Evolutionary conservation across 768 basidiomycete species (phyloP).

Genomic region (Gloeopeniophorella convolvens): DNA sequence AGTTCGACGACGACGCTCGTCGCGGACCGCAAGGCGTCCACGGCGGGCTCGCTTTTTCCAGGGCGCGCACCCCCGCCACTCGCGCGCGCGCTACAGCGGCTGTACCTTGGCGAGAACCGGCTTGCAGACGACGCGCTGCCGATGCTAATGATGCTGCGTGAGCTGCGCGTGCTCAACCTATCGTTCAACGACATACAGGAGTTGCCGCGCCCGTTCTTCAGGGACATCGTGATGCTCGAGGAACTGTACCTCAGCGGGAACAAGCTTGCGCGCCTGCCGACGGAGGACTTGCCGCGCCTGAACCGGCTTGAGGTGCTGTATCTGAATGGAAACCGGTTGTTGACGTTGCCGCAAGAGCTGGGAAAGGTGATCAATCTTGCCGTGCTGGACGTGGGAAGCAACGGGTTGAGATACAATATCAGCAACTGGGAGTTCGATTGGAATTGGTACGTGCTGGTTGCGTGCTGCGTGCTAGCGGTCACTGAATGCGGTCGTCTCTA

Average conservation of each 20-base stretch:
- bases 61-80: slow-evolving; percentile 45
- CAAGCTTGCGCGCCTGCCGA: slow-evolving; percentile 81
- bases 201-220: slow-evolving; percentile 71
- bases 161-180: slow-evolving; percentile 79
- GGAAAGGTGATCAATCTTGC: slow-evolving; percentile 72
- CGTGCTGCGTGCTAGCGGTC: neutral
- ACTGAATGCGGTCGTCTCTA: slow-evolving; percentile 26
- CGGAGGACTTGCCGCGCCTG: slow-evolving; percentile 77
- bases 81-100: slow-evolving; percentile 61
- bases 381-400: slow-evolving; percentile 89
- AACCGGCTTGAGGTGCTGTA: slow-evolving; percentile 67
- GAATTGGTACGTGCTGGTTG: slow-evolving; percentile 80
- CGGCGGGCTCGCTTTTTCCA: slow-evolving; percentile 24
- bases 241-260: slow-evolving; percentile 96
- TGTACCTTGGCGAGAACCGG: slow-evolving; percentile 88
- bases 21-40: slow-evolving; percentile 42
- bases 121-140: slow-evolving; percentile 75
- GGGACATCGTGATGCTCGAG: slow-evolving; percentile 61
- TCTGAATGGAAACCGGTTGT: slow-evolving; percentile 89
- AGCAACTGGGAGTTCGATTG: slow-evolving; percentile 99
- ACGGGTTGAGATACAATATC: slow-evolving; percentile 92
- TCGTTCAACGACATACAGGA: slow-evolving; percentile 94
- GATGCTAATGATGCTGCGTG: slow-evolving; percentile 65
- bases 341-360: slow-evolving; percentile 87
- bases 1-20: slow-evolving; percentile 14